A percentile compares a stretch with the other conserved stretches of the same genome.
phyloP scores from a whole-genome alignment of 1,284 basidiomycete species.

The Naganishia sp. region DNA sequence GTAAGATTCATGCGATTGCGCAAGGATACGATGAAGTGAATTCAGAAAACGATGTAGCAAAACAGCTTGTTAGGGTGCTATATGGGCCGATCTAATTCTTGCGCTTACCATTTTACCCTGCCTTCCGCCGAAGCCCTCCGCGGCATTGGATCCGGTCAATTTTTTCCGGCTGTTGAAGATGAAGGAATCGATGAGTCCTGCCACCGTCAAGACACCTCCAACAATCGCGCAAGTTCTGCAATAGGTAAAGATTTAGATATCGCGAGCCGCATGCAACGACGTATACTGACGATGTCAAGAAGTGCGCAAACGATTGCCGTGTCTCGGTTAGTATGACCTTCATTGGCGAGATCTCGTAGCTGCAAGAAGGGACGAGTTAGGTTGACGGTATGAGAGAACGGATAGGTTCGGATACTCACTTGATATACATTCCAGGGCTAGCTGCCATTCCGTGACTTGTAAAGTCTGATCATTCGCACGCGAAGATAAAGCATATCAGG shows the following conservation, averaged over 20 bases:
- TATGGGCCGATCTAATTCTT: not conserved
- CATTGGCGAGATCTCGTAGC: constrained; percentile 95
- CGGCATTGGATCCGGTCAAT: constrained; percentile 42
- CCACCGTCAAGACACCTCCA: constrained; percentile 93
- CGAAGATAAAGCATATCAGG: not conserved
- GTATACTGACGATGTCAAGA: constrained; percentile 81
- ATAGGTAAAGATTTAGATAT: constrained; percentile 2
- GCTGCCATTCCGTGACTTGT: constrained; percentile 79
- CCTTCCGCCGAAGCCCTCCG: constrained; percentile 45
- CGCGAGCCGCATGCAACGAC: not conserved
- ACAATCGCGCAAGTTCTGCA: constrained; percentile 92
- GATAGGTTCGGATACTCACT: constrained; percentile 49
- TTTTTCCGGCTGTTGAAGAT: constrained; percentile 63
- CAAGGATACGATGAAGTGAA: too few relatives aligned
- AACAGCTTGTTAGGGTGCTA: too few relatives aligned
- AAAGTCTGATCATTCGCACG: constrained; percentile 43
- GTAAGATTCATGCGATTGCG: too few relatives aligned
- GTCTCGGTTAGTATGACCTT: constrained; percentile 87
- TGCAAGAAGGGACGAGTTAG: constrained; percentile 17
- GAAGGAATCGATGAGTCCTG: constrained; percentile 83
- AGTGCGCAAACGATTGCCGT: constrained; percentile 93
- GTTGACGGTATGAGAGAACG: constrained; percentile 5
- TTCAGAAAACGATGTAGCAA: too few relatives aligned
- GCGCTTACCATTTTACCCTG: constrained; percentile 50
- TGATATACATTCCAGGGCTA: constrained; percentile 86